These are phyloP conservation scores for Marsdenia floribunda DNA, from an alignment of 257 asterid species.

Conservation along the genomic window DNA sequence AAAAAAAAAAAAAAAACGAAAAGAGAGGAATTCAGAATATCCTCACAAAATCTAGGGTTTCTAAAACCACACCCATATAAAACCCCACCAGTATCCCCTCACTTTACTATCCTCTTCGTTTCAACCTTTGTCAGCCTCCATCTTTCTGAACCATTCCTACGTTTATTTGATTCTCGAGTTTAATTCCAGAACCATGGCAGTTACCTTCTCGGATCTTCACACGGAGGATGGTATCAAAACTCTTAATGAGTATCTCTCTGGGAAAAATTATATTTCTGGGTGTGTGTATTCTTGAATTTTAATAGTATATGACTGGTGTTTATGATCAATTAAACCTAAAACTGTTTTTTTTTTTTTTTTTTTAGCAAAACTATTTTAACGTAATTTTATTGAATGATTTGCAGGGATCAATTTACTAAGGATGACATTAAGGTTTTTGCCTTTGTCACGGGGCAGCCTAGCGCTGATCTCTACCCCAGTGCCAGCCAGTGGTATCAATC, in stretches of 20 bases:
- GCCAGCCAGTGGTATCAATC: constrained; percentile 74
- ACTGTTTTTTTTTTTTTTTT: neutral
- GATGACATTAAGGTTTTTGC: constrained; percentile 77
- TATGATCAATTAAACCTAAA: neutral
- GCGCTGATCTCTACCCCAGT: constrained; percentile 61
- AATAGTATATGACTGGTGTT: neutral
- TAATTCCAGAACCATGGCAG: constrained; percentile 45
- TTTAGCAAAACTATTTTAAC: neutral
- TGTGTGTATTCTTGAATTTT: constrained; percentile 16
- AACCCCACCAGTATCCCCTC: constrained; percentile 17
- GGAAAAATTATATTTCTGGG: constrained; percentile 79
- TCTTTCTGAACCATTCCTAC: neutral
- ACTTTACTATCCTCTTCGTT: neutral
- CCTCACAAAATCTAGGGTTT: constrained; percentile 42
- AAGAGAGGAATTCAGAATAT: neutral
- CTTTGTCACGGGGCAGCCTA: constrained; percentile 50
- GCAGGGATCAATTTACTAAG: constrained; percentile 54
- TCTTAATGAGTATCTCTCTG: constrained; percentile 56
- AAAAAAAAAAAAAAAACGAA: neutral
- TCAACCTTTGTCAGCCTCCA: constrained; percentile 11
- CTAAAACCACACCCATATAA: constrained; percentile 26
- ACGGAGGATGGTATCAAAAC: constrained; percentile 76
- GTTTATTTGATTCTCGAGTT: neutral
- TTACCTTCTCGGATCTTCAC: constrained; percentile 73
- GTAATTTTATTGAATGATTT: constrained; percentile 13